A percentile compares a stretch with the other conserved stretches of the same genome.
phyloP scores from a whole-genome alignment of 192 early-diverging fungal species.

The Coemansia sp. region DNA sequence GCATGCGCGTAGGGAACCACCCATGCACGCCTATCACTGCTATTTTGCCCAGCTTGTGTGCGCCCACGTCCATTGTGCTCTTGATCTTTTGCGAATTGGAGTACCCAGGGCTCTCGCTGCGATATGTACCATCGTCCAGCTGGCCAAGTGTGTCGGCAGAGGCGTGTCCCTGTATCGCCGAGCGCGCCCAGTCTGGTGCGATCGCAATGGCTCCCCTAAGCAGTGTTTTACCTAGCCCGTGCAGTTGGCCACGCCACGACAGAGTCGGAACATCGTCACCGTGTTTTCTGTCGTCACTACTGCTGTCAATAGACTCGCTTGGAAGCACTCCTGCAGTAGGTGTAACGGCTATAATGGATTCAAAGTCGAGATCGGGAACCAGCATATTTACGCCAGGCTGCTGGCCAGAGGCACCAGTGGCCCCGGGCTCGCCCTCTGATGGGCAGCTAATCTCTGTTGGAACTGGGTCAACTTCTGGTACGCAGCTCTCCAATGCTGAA shows the following conservation, averaged over 20 bases:
- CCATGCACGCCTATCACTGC: conserved; percentile 90
- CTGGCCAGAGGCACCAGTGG: neutral
- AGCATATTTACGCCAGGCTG: conserved; percentile 16
- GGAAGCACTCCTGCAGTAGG: neutral
- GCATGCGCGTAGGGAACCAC: conserved; percentile 81
- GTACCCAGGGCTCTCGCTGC: neutral
- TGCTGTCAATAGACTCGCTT: neutral
- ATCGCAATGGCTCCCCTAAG: conserved; percentile 30
- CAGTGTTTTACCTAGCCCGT: conserved; percentile 19
- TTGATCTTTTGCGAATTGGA: conserved; percentile 18
- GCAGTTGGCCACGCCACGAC: conserved; percentile 29
- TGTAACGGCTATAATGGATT: neutral
- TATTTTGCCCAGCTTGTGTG: conserved; percentile 49
- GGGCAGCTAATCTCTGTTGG: neutral
- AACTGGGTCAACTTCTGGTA: neutral
- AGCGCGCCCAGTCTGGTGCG: conserved; percentile 48
- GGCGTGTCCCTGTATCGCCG: conserved; percentile 17
- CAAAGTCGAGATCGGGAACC: conserved; percentile 36
- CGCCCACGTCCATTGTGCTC: conserved; percentile 27
- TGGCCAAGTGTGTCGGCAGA: conserved; percentile 39
- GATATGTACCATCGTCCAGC: neutral
- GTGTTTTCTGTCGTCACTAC: neutral
- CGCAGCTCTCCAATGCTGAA: neutral
- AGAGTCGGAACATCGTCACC: neutral
- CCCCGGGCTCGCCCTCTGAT: neutral